These are phyloP conservation scores for Ophiognomonia clavigignenti-juglandacearum DNA, from an alignment of 2,329 filamentous ascomycete genomes.

Conservation along the genomic window DNA sequence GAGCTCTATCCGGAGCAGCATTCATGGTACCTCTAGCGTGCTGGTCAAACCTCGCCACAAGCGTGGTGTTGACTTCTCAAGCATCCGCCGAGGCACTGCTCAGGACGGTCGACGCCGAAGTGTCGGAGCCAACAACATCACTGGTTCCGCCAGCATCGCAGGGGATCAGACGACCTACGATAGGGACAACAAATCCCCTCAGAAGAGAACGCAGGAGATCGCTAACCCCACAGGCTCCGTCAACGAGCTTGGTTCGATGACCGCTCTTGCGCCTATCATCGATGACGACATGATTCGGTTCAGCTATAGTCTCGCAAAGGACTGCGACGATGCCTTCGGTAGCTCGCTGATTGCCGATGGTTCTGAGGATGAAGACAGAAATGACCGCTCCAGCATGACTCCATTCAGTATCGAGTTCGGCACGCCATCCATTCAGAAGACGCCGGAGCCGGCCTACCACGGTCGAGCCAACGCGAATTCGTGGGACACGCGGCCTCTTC, in stretches of 20 bases:
- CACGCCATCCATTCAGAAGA: conserved; percentile 18
- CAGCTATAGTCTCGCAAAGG: conserved; percentile 78
- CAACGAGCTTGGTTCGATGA: conserved; percentile 2
- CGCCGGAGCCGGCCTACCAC: conserved; percentile 4
- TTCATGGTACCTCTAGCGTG: conserved; percentile 35
- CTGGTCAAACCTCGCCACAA: conserved; percentile 43
- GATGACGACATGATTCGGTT: conserved; percentile 79
- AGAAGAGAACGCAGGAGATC: conserved; percentile 16
- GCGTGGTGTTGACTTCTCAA: conserved; percentile 51
- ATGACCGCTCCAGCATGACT: conserved; percentile 28
- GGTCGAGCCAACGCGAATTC: conserved; percentile 13
- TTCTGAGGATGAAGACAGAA: conserved; percentile 16
- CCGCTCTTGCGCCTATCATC: conserved; percentile 26
- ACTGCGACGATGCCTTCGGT: conserved; percentile 90
- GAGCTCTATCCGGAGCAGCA: conserved; percentile 44
- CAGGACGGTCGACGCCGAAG: conserved; percentile 14
- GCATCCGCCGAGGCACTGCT: conserved; percentile 34
- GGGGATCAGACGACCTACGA: conserved; percentile 23
- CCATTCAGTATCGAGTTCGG: conserved; percentile 39
- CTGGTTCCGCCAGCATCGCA: conserved; percentile 23
- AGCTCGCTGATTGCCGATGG: conserved; percentile 44
- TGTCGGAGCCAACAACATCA: conserved; percentile 17
- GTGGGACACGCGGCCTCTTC: conserved; percentile 47
- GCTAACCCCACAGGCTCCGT: conserved; percentile 2
- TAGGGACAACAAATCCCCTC: conserved; percentile 20